A percentile compares a stretch with the other conserved stretches of the same genome.
Evolutionary conservation across 2,329 filamentous ascomycete species (phyloP).

Genomic region (Verticillium zaregamsianum): DNA sequence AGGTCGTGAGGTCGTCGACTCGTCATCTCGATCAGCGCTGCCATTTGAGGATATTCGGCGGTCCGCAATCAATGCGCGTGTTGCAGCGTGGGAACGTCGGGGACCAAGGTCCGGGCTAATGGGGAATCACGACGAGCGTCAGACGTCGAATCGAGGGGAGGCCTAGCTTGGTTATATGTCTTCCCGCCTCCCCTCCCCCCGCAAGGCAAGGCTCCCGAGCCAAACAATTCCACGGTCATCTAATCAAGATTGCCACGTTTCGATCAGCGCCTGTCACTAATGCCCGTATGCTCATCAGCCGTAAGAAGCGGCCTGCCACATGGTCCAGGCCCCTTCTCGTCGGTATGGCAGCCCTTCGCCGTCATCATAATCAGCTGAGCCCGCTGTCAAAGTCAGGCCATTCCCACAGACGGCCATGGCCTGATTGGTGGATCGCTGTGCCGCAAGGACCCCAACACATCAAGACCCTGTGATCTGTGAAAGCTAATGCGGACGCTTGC

Average conservation of each 20-base stretch:
- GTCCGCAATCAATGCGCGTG: no score
- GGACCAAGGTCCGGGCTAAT: no score
- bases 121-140: background rate
- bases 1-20: background rate
- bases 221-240: background rate
- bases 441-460: background rate
- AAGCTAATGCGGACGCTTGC: background rate
- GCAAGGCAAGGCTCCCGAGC: background rate
- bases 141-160: background rate
- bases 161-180: background rate
- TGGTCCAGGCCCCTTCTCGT: background rate
- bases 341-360: background rate
- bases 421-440: conserved; percentile 1
- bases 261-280: background rate
- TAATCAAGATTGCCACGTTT: background rate
- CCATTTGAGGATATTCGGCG: no score
- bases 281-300: background rate
- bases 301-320: background rate
- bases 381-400: conserved; percentile 2
- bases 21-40: background rate
- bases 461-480: background rate
- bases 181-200: background rate
- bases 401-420: background rate
- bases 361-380: conserved; percentile 5
- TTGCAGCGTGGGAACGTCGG: no score